Base-by-base conservation (phyloP, 2,329 filamentous ascomycete genomes). In the Scedosporium aurantiacum region DNA sequence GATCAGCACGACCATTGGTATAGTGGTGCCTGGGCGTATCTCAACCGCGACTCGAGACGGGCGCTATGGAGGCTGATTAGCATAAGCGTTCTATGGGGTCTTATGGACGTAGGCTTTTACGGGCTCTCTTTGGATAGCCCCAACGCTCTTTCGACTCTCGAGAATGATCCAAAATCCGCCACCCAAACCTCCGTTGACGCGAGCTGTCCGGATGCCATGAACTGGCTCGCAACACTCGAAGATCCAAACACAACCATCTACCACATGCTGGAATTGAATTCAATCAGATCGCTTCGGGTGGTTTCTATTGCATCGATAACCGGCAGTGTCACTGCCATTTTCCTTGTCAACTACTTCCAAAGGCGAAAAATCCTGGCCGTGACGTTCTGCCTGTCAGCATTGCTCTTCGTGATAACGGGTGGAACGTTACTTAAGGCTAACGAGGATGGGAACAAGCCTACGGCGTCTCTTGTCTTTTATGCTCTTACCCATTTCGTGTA, bases 31-130 rank as follows among this genome's bases (percentile, higher is more conserved):
- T 60, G 52, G 12, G 47, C 25, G 21, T 67, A 67, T 63, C 63
- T 63, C n/a, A 56, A 28, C 32, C 61, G 63, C 3, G 63, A 64
- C 5, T 58, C 64, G 16, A 54, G 50, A 14, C 41, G 62, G 66
- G 71, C 21, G 70, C 72, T 67, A 71, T 69, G 73, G 65, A 67
- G 74, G 60, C 66, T 77, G 7, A 63, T 73, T 10, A 71, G 70
- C 32, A 80, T 80, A 2, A 76, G 78, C 0, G 67, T 76, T 40
- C 73, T 76, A 55, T 83, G 81, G 80, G 74, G 81, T 16, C 71
- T 82, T 1, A 70, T 83, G n/a, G 80, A 83, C 57, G 73, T 82
- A 60, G 78, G 77, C 1, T 82, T 82, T 62, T 83, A 82, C 63
- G 80, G 80, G 6, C 75, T 81, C 60, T 77, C 77, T 1, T 71